Evolutionary conservation across 2,329 filamentous ascomycete species (phyloP).

Genomic region (Teratosphaeria zuluensis): DNA sequence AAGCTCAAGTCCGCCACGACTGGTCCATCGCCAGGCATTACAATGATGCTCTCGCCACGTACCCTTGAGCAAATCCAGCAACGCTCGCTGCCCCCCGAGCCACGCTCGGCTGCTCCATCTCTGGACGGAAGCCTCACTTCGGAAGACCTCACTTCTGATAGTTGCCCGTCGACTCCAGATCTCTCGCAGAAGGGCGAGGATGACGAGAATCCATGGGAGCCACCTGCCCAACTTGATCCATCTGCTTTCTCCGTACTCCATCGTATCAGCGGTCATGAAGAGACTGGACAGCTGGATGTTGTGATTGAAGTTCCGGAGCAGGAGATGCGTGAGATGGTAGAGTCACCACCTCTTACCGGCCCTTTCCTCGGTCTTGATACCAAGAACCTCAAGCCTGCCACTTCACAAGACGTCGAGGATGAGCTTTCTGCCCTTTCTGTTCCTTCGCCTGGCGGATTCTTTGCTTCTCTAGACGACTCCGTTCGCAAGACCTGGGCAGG

Average conservation of each 20-base stretch:
- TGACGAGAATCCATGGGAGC: constrained; percentile 54
- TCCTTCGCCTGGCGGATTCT: constrained; percentile 81
- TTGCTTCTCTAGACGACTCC: constrained; percentile 68
- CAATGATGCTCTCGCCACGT: constrained; percentile 27
- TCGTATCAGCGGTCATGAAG: constrained; percentile 51
- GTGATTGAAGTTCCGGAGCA: constrained; percentile 40
- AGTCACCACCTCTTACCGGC: constrained; percentile 36
- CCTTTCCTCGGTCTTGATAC: constrained; percentile 25
- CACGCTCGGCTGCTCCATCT: constrained; percentile 72
- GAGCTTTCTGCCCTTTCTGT: constrained; percentile 69
- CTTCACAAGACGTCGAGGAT: constrained; percentile 46
- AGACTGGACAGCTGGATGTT: constrained; percentile 21
- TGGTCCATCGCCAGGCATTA: constrained; percentile 39
- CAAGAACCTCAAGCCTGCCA: constrained; percentile 15
- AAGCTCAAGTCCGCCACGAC: constrained; percentile 35
- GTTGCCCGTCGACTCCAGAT: constrained; percentile 75
- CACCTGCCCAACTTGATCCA: constrained; percentile 55
- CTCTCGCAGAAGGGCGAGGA: constrained; percentile 42
- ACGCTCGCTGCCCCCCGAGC: constrained; percentile 54
- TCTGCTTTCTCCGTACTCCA: constrained; percentile 73
- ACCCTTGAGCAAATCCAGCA: constrained; percentile 60
- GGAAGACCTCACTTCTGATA: constrained; percentile 74
- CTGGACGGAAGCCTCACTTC: constrained; percentile 82
- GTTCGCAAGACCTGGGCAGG: constrained; percentile 71
- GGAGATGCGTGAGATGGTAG: constrained; percentile 54